Conservation (phyloP, 78 protist genomes). For the Tieghemostelium lacteum region DNA sequence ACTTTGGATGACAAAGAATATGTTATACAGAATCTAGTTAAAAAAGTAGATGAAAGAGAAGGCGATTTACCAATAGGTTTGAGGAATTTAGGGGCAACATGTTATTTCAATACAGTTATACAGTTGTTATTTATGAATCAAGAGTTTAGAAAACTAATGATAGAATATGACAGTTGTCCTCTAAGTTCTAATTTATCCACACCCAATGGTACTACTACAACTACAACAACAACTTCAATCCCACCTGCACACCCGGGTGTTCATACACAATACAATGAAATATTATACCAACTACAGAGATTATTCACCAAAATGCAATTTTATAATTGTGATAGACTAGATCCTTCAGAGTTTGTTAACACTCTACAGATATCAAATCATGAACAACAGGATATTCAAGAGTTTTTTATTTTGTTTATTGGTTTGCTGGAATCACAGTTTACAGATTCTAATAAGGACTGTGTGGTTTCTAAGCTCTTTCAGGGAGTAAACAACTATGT, state of each 20-base stretch:
- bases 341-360: conserved; percentile 61
- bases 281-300: conserved; percentile 25
- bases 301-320: conserved; percentile 50
- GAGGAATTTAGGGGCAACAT: conserved; percentile 90
- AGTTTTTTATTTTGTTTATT: conserved; percentile 68
- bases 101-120: conserved; percentile 87
- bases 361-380: conserved; percentile 50
- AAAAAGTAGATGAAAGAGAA: not conserved
- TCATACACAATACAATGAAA: not conserved
- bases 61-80: conserved; percentile 49
- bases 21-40: not conserved
- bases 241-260: too few species aligned
- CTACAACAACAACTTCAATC: too few species aligned
- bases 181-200: too few species aligned
- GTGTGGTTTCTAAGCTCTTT: conserved; percentile 2
- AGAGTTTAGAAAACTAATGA: conserved; percentile 23
- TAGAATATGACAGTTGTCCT: too few species aligned
- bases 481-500: conserved; percentile 29
- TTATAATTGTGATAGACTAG: not conserved
- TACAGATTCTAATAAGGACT: not conserved
- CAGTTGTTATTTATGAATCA: conserved; percentile 82
- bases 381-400: conserved; percentile 81
- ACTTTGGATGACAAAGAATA: not conserved
- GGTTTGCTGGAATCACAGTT: conserved; percentile 44
- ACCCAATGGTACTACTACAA: not conserved